Percentiles rank a stretch among this genome's conserved stretches.
Conservation (phyloP, 495 filamentous ascomycete species). For the Lophiotrema nucula region DNA sequence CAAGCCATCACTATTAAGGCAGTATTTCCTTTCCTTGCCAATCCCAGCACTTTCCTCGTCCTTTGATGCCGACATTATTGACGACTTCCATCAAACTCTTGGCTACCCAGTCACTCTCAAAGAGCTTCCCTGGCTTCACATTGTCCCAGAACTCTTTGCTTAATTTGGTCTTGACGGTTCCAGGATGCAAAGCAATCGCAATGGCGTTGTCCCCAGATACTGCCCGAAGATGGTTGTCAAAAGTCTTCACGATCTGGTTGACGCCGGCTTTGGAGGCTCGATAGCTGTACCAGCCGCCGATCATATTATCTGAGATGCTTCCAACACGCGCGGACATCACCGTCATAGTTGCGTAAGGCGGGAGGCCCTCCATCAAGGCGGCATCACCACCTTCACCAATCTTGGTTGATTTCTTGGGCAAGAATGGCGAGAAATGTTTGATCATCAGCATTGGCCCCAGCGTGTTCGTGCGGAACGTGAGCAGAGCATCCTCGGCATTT, state of each 20-base stretch:
- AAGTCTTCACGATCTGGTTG: conserved; percentile 66
- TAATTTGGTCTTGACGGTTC: conserved; percentile 75
- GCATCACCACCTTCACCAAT: neutral
- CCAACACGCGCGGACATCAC: conserved; percentile 77
- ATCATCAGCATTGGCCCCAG: conserved; percentile 72
- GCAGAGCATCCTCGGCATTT: conserved; percentile 52
- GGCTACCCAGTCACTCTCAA: conserved; percentile 61
- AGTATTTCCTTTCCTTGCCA: conserved; percentile 54
- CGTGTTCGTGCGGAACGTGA: conserved; percentile 66
- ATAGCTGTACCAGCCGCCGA: conserved; percentile 48
- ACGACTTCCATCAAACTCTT: conserved; percentile 58
- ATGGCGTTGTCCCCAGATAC: conserved; percentile 59
- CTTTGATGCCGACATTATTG: conserved; percentile 26
- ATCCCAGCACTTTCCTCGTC: conserved; percentile 33
- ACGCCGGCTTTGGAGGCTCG: conserved; percentile 52
- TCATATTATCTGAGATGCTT: conserved; percentile 57
- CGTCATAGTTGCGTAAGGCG: conserved; percentile 53
- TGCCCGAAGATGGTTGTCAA: conserved; percentile 65
- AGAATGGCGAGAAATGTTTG: conserved; percentile 67
- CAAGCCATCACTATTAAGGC: conserved; percentile 50
- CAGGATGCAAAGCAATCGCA: conserved; percentile 73
- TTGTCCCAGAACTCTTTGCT: conserved; percentile 68
- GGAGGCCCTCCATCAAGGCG: conserved; percentile 2
- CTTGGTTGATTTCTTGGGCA: conserved; percentile 51
- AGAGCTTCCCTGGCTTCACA: conserved; percentile 58